Conservation (phyloP, 345 rosid species). For the Cardiospermum halicacabum region DNA sequence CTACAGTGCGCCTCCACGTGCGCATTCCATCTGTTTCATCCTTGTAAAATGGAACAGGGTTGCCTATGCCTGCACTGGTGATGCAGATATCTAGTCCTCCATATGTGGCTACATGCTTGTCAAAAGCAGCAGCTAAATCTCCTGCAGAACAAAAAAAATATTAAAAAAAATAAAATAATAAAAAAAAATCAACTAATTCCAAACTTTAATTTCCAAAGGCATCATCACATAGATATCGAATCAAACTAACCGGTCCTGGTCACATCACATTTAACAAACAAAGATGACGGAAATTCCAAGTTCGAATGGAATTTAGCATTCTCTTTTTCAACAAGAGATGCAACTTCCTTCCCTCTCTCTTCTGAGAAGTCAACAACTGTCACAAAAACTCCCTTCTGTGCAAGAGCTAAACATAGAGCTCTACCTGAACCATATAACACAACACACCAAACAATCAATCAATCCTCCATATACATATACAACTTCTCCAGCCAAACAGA, state of each 20-base stretch:
- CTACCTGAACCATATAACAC: slow-evolving; percentile 45
- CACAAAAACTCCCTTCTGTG: slow-evolving; percentile 73
- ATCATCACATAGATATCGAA: not conserved
- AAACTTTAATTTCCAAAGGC: not conserved
- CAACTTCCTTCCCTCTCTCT: slow-evolving; percentile 67
- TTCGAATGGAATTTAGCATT: slow-evolving; percentile 58
- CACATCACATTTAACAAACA: slow-evolving; percentile 73
- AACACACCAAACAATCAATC: not conserved
- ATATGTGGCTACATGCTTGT: slow-evolving; percentile 69
- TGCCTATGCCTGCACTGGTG: slow-evolving; percentile 62
- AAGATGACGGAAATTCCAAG: slow-evolving; percentile 53
- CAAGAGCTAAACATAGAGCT: slow-evolving; percentile 82
- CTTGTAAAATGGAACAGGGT: slow-evolving; percentile 35
- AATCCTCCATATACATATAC: not conserved
- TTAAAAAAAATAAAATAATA: too few species aligned
- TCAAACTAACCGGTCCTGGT: slow-evolving; percentile 46
- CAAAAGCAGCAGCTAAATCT: slow-evolving; percentile 61
- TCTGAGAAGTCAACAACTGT: slow-evolving; percentile 70
- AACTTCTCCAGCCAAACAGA: not conserved
- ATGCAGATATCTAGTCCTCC: slow-evolving; percentile 91
- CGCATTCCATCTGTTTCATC: slow-evolving; percentile 68
- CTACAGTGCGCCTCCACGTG: slow-evolving; percentile 69
- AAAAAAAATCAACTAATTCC: not conserved
- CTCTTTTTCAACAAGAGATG: slow-evolving; percentile 38
- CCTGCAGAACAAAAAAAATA: slow-evolving; percentile 32